A percentile compares a stretch with the other conserved stretches of the same genome.
phyloP scores from a whole-genome alignment of 2,329 filamentous ascomycete genomes.

The Ambrosiella cleistominuta region DNA sequence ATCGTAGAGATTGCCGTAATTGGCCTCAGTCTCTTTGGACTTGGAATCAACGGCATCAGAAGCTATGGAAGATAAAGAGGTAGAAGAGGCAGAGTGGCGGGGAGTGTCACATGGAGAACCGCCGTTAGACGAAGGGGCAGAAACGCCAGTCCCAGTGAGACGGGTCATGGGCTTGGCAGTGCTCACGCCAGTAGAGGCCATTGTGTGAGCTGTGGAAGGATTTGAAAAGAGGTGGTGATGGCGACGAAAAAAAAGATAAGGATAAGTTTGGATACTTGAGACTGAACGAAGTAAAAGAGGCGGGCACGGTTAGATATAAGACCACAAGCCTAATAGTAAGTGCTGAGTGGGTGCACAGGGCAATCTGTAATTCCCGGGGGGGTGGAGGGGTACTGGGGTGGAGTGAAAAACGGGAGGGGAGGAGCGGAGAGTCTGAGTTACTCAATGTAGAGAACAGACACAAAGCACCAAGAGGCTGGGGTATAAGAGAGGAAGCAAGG shows the following conservation, averaged over 20 bases:
- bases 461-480: background rate
- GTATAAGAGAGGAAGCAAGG: background rate
- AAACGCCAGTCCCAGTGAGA: slow-evolving; percentile 17
- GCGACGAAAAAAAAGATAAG: slow-evolving; percentile 1
- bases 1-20: slow-evolving; percentile 57
- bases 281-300: background rate
- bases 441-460: background rate
- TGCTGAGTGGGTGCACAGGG: background rate
- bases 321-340: background rate
- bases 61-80: slow-evolving; percentile 78
- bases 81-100: slow-evolving; percentile 55
- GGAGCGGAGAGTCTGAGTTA: background rate
- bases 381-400: background rate
- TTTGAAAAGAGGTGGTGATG: background rate
- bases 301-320: background rate
- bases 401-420: background rate
- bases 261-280: background rate
- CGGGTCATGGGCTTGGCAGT: slow-evolving; percentile 8
- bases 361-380: background rate
- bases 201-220: slow-evolving; percentile 3
- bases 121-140: slow-evolving; percentile 23
- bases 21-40: slow-evolving; percentile 14
- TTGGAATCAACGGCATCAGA: slow-evolving; percentile 36
- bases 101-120: slow-evolving; percentile 44
- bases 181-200: slow-evolving; percentile 13